phyloP scores from a whole-genome alignment of 208 protist genomes.

The Trypanosoma caninum region DNA sequence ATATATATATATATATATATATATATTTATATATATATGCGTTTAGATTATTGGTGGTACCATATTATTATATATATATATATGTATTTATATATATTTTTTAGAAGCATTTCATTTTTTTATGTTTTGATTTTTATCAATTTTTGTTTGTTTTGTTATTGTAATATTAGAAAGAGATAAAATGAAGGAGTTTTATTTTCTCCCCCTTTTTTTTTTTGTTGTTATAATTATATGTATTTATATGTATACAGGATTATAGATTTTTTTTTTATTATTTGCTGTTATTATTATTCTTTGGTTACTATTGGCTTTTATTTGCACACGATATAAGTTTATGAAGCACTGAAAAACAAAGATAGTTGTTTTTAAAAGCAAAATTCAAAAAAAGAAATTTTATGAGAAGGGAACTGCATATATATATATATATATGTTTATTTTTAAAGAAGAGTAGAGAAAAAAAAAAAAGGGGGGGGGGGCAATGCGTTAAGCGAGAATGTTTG shows the following conservation, averaged over 20 bases:
- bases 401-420: not conserved
- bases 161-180: not conserved
- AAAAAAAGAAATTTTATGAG: too few relatives aligned
- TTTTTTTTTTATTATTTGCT: too few relatives aligned
- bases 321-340: too few relatives aligned
- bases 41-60: not conserved
- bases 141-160: conserved; percentile 5
- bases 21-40: not conserved
- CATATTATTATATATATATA: not conserved
- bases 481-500: too few relatives aligned
- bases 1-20: not conserved
- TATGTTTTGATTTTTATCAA: conserved; percentile 9
- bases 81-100: not conserved
- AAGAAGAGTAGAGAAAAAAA: conserved; percentile 6
- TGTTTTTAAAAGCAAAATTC: too few relatives aligned
- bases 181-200: not conserved
- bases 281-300: too few relatives aligned
- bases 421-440: not conserved
- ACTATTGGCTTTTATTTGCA: too few relatives aligned
- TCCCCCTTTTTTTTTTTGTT: conserved; percentile 12
- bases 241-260: too few relatives aligned
- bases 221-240: too few relatives aligned
- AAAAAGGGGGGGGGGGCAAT: not conserved
- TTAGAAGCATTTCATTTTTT: not conserved
- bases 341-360: too few relatives aligned